A percentile compares a stretch with the other conserved stretches of the same genome.
Evolutionary conservation across 2,329 filamentous ascomycete species (phyloP).

Genomic region (Pseudofabraea citricarpa): DNA sequence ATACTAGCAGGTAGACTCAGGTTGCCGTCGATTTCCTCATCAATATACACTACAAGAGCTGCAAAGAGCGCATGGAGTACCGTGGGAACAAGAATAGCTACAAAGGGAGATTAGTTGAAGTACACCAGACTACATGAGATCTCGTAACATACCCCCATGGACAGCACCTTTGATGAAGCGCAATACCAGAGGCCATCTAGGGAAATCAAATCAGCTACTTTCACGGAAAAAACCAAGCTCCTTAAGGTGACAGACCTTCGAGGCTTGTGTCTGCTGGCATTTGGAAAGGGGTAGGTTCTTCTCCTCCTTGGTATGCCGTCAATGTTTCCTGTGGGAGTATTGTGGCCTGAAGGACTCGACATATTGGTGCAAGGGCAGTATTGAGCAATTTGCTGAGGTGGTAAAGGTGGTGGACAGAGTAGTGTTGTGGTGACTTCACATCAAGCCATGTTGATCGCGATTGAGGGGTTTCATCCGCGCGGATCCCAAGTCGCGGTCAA

Average conservation of each 20-base stretch:
- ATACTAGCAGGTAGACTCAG: background rate
- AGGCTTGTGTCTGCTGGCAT: constrained; percentile 1
- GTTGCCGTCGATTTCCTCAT: background rate
- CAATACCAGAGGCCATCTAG: constrained; percentile 1
- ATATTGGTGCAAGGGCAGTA: no score
- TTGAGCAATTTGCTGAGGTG: no score
- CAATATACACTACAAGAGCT: background rate
- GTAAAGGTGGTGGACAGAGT: no score
- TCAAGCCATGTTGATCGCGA: no score
- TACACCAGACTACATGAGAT: background rate
- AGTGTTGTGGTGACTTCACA: no score
- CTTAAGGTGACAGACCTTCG: no score
- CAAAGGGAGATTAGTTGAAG: background rate
- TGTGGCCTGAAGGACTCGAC: no score
- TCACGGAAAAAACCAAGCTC: no score
- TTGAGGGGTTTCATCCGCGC: no score
- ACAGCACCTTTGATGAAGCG: constrained; percentile 1
- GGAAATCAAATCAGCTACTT: background rate
- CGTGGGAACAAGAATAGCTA: background rate
- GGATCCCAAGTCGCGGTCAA: no score
- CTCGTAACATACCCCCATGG: background rate
- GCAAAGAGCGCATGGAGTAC: background rate
- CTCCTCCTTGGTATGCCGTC: no score
- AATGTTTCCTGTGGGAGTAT: no score
- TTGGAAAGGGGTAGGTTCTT: constrained; percentile 1